These are phyloP conservation scores for Coniella lustricola DNA, from an alignment of 2,329 filamentous ascomycete genomes.

Conservation along the genomic window DNA sequence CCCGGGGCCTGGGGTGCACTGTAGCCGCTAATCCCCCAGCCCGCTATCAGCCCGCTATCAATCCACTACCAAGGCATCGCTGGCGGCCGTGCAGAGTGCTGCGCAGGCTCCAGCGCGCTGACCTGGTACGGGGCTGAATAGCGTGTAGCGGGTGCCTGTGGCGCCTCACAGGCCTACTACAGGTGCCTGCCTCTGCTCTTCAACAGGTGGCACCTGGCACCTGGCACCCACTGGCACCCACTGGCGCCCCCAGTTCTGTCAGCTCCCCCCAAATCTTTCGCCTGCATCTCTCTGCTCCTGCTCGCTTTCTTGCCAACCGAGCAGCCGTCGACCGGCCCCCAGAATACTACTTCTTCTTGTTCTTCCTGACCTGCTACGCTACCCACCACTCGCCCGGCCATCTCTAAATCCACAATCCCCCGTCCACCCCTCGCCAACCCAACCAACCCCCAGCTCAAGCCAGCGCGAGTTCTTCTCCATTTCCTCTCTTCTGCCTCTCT, in stretches of 20 bases:
- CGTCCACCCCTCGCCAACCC: slow-evolving; percentile 3
- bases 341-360: not conserved
- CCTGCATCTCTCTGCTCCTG: not conserved
- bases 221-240: too few species aligned
- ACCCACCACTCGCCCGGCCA: slow-evolving; percentile 2
- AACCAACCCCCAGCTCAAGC: not conserved
- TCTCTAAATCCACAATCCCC: not conserved
- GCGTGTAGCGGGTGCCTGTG: not conserved
- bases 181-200: not conserved
- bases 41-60: too few species aligned
- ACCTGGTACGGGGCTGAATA: too few species aligned
- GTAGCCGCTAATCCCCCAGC: too few species aligned
- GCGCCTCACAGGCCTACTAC: not conserved
- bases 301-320: too few species aligned
- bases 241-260: not conserved
- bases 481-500: not conserved
- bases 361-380: too few species aligned
- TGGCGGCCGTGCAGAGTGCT: not conserved
- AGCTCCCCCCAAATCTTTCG: not conserved
- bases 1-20: not conserved
- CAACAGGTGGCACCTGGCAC: not conserved
- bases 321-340: not conserved
- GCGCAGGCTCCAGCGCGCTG: not conserved
- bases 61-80: not conserved
- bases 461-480: not conserved